Conservation (phyloP, 371 early-diverging fungal genomes). For the Batkoa obscura region DNA sequence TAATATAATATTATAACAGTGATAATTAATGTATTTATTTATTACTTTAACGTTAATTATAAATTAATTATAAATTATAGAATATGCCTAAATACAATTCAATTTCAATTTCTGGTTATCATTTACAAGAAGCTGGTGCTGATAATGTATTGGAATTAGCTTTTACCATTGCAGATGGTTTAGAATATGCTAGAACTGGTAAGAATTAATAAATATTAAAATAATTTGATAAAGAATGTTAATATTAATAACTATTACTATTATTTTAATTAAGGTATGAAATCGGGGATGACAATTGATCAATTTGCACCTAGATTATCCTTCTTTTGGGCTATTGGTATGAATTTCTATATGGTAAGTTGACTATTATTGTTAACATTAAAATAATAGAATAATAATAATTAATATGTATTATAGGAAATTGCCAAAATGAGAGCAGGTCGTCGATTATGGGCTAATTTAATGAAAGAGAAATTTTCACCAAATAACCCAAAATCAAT, state of each 20-base stretch:
- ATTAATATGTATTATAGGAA: conserved; percentile 19
- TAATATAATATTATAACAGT: neutral
- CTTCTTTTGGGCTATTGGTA: conserved; percentile 79
- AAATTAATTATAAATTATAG: no score
- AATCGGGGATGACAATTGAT: conserved; percentile 66
- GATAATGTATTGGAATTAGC: conserved; percentile 65
- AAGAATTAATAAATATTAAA: neutral
- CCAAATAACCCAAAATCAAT: conserved; percentile 51
- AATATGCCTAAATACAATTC: conserved; percentile 82
- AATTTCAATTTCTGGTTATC: conserved; percentile 77
- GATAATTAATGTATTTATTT: no score
- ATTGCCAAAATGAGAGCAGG: conserved; percentile 77
- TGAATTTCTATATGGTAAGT: conserved; percentile 76
- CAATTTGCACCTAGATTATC: conserved; percentile 72
- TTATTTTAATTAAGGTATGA: conserved; percentile 25
- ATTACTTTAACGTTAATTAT: no score
- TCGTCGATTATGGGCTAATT: conserved; percentile 56
- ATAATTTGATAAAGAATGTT: neutral
- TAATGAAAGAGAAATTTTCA: conserved; percentile 55
- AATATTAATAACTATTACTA: neutral
- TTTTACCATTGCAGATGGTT: conserved; percentile 70
- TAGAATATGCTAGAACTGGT: conserved; percentile 53
- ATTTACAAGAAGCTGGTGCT: conserved; percentile 79
- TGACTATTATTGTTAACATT: no score
- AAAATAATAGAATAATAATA: neutral